Evolutionary conservation across 1,284 basidiomycete genomes (phyloP).

Genomic region (Anthracocystis panici-leucophaei): DNA sequence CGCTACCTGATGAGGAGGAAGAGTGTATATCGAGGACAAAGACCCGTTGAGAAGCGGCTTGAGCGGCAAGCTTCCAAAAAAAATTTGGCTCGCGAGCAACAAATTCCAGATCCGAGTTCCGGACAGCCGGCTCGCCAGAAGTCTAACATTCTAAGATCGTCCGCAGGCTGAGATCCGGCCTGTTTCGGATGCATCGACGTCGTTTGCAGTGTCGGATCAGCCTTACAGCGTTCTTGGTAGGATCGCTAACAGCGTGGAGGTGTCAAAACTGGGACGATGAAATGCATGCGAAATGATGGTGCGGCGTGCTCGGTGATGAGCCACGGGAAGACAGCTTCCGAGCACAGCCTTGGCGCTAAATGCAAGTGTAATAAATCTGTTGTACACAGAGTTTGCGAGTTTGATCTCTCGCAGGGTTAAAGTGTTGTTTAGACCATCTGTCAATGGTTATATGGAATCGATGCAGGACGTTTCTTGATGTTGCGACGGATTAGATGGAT

Average conservation of each 20-base stretch:
- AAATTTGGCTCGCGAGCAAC: conserved; percentile 6
- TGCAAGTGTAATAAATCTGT: too few relatives aligned
- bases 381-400: background rate
- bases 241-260: background rate
- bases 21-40: background rate
- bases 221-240: too few relatives aligned
- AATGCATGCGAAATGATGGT: background rate
- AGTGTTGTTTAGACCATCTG: background rate
- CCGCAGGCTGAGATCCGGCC: too few relatives aligned
- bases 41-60: conserved; percentile 1
- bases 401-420: background rate
- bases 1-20: background rate
- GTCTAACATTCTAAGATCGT: too few relatives aligned
- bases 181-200: background rate
- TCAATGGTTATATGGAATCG: background rate
- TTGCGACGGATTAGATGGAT: background rate
- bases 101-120: conserved; percentile 2
- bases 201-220: background rate
- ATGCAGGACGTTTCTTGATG: background rate
- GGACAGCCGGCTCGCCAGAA: background rate
- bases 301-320: conserved; percentile 1
- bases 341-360: conserved; percentile 13
- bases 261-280: background rate
- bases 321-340: conserved; percentile 5
- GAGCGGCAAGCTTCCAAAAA: conserved; percentile 14